These are phyloP conservation scores for Triticum urartu DNA, from an alignment of 176 grass and related monocot species.

Conservation along the genomic window DNA sequence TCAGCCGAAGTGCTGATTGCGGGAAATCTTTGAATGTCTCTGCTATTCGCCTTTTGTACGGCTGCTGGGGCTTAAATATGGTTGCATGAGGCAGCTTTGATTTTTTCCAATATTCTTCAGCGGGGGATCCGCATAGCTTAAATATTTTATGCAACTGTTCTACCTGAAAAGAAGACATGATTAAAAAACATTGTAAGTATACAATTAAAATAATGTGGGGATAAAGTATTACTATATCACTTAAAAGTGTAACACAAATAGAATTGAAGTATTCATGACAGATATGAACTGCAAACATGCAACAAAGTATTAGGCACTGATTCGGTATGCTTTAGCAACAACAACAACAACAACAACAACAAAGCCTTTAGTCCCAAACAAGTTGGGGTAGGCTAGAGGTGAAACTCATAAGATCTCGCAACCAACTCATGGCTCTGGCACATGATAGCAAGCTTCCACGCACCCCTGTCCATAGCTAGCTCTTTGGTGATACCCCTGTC, in stretches of 20 bases:
- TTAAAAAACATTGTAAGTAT: background rate
- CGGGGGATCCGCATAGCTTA: slow-evolving; percentile 82
- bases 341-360: too few species aligned
- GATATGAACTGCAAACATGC: background rate
- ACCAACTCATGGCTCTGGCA: too few species aligned
- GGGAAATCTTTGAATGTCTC: slow-evolving; percentile 90
- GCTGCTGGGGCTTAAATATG: slow-evolving; percentile 86
- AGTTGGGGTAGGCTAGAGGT: too few species aligned
- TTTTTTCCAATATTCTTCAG: slow-evolving; percentile 93
- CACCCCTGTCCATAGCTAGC: too few species aligned
- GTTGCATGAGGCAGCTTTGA: slow-evolving; percentile 89
- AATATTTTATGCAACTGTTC: slow-evolving; percentile 95
- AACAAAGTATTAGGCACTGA: background rate
- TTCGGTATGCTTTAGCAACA: background rate
- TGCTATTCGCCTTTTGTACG: slow-evolving; percentile 69
- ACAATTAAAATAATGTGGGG: background rate
- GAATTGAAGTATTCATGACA: background rate
- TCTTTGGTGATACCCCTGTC: too few species aligned
- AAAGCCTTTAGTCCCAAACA: too few species aligned
- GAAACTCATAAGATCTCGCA: too few species aligned
- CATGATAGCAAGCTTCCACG: too few species aligned
- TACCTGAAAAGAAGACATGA: slow-evolving; percentile 49
- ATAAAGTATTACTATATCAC: background rate
- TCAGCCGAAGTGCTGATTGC: slow-evolving; percentile 71
- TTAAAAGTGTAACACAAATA: background rate